A percentile compares a stretch with the other conserved stretches of the same genome.
Evolutionary conservation across 345 rosid genomes (phyloP).

Genomic region (Eucalyptus paniculata): DNA sequence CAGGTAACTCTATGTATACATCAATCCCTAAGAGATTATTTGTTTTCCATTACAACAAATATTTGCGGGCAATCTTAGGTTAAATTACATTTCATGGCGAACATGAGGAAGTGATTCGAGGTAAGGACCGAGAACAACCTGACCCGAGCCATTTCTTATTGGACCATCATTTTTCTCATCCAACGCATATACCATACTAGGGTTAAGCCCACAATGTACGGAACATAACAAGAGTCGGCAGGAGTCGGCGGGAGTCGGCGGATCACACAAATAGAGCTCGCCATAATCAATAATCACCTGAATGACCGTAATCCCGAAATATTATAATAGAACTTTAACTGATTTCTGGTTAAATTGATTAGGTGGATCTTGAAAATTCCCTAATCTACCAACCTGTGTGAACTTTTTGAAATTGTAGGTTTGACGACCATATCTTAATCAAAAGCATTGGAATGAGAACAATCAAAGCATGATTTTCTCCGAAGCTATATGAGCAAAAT

Average conservation of each 20-base stretch:
- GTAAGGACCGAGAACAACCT: not conserved
- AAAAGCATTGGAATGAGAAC: not conserved
- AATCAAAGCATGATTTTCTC: not conserved
- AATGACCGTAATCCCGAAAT: not conserved
- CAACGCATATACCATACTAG: not conserved
- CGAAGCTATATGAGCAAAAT: not conserved
- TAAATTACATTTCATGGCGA: not conserved
- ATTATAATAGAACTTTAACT: not conserved
- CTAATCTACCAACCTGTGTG: not conserved
- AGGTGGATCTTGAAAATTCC: not conserved
- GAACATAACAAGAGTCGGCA: not conserved
- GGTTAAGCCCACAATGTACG: not conserved
- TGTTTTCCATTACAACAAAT: not conserved
- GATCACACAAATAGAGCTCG: not conserved
- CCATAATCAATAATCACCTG: not conserved
- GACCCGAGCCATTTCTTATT: not conserved
- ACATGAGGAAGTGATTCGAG: not conserved
- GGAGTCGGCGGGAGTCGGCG: not conserved
- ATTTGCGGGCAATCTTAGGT: not conserved
- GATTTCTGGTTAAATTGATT: not conserved
- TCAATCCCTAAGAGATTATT: not conserved
- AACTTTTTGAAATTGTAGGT: not conserved
- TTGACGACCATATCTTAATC: not conserved
- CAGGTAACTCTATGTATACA: not conserved
- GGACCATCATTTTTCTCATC: not conserved